Evolutionary conservation across 1,284 basidiomycete species (phyloP).

Genomic region (Pyrrhoderma lamaoense): DNA sequence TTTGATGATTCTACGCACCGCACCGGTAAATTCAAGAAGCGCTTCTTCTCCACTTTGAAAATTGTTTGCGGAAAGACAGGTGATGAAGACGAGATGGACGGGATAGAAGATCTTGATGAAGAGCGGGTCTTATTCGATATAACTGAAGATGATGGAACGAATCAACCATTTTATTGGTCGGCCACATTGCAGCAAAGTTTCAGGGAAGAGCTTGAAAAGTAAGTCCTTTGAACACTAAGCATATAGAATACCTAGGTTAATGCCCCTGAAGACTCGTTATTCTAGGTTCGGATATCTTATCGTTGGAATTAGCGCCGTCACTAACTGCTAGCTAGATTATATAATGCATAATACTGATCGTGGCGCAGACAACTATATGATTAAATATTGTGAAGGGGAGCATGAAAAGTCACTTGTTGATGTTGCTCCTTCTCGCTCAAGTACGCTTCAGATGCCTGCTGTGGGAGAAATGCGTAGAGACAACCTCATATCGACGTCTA

Average conservation of each 20-base stretch:
- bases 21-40: conserved; percentile 55
- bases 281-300: conserved; percentile 42
- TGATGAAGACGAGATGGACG: conserved; percentile 57
- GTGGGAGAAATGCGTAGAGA: conserved; percentile 53
- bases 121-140: conserved; percentile 62
- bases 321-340: conserved; percentile 46
- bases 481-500: conserved; percentile 34
- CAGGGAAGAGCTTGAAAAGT: conserved; percentile 84
- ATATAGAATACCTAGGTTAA: neutral
- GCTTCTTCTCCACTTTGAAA: conserved; percentile 57
- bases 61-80: conserved; percentile 77
- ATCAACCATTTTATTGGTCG: conserved; percentile 75
- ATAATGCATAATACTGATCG: conserved; percentile 86
- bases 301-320: neutral
- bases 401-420: conserved; percentile 69
- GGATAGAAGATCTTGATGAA: conserved; percentile 51
- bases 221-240: conserved; percentile 23
- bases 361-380: conserved; percentile 84
- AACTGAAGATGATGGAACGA: conserved; percentile 44
- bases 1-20: conserved; percentile 77
- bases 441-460: conserved; percentile 55
- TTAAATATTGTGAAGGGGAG: conserved; percentile 74
- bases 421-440: conserved; percentile 64
- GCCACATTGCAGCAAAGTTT: conserved; percentile 70
- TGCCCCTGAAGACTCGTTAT: conserved; percentile 58